Base-by-base conservation (phyloP, 352 stramenopile genomes). In the Ophiocytium majus region DNA sequence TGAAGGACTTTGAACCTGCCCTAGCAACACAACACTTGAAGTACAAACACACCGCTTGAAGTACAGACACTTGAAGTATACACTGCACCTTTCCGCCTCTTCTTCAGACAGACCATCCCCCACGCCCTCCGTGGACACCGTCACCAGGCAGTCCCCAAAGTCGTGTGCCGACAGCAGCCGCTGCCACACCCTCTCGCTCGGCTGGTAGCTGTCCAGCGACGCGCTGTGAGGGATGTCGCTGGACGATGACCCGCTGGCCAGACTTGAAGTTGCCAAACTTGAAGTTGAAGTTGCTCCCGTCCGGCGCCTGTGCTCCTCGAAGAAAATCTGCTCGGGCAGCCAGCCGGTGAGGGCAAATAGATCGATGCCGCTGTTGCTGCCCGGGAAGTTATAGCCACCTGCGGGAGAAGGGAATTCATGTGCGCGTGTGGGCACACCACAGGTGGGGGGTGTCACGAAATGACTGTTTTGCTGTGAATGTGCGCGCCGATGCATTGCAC, bases 291-390 rank as follows among this genome's bases (percentile, higher is more conserved):
- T n/a, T 37, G 35, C 37, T 36, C 80, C 33, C 28, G 80, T 86
- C 0, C 50, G 28, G 19, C 49, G 32, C 32, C 84, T 63, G 36
- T 85, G 84, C 63, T 88, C 84, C 19, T 87, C 83, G 37, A 87
- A 87, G 35, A 87, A 87, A 34, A 87, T 87, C 35, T 93, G 91
- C 90, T 99, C 96, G 0, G 97, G 97, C 76, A 99, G 98, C 96
- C 96, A 99, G 1, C 97, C 97, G 0, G 96, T 99, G 19, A 99
- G 91, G n/a, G 94, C 95, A 91, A 98, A 98, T 31, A 99, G 90
- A 91, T 99, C 97, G 66, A 99, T 97, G 28, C 95, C 95, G 80
- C 93, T 97, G 90, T 99, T 99, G 34, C 94, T 96, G 23, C 97
- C 97, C 43, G 96, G 95, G 91, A 98, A 99, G 86, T 98, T 93